Conservation (phyloP, 192 early-diverging fungal genomes). For the Coemansia sp. region DNA sequence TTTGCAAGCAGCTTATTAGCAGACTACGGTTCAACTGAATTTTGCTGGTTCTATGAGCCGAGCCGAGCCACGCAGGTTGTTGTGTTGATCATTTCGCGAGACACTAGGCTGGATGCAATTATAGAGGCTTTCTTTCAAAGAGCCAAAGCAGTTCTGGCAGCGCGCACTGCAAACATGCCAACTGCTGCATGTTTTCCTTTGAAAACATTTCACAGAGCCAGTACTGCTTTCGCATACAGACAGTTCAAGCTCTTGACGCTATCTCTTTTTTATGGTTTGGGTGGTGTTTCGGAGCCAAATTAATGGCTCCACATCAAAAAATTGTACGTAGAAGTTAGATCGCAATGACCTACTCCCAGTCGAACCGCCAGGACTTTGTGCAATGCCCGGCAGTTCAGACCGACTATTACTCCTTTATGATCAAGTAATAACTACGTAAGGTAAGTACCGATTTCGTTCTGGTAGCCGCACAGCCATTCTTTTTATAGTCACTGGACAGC, state of each 20-base stretch:
- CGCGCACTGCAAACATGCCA: too few relatives aligned
- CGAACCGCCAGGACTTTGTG: constrained; percentile 39
- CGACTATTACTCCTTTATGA: constrained; percentile 31
- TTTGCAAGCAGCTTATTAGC: too few relatives aligned
- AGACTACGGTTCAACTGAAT: too few relatives aligned
- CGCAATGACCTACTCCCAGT: constrained; percentile 40
- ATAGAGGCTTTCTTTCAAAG: too few relatives aligned
- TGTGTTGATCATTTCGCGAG: too few relatives aligned
- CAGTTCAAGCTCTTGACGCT: background rate
- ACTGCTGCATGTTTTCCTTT: background rate
- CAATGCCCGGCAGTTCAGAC: constrained; percentile 40
- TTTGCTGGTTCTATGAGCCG: too few relatives aligned
- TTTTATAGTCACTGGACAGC: constrained; percentile 14
- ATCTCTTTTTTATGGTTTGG: constrained; percentile 1
- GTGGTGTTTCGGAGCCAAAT: constrained; percentile 28
- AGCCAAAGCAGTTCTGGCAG: too few relatives aligned
- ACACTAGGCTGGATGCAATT: too few relatives aligned
- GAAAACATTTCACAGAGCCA: background rate
- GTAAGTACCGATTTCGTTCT: constrained; percentile 31
- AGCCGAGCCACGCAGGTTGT: too few relatives aligned
- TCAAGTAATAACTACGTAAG: constrained; percentile 25
- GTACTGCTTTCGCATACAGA: too few relatives aligned
- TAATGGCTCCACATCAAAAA: constrained; percentile 49
- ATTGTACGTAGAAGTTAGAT: constrained; percentile 33
- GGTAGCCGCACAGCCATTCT: constrained; percentile 1